Evolutionary conservation across 1,284 basidiomycete species (phyloP).

Genomic region (Caloboletus firmus): DNA sequence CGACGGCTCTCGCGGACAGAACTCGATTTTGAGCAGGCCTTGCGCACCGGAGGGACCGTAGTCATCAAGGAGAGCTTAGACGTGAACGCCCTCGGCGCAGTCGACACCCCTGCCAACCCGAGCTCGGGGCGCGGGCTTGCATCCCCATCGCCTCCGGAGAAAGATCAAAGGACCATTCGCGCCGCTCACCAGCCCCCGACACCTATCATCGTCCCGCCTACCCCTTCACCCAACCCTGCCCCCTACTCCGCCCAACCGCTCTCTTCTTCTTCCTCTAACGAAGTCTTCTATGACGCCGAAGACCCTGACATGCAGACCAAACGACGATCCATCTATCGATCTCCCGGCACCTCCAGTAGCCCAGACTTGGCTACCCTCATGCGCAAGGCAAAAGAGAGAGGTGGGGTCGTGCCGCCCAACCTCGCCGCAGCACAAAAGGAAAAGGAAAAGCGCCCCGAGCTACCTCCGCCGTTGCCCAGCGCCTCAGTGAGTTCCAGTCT

Average conservation of each 20-base stretch:
- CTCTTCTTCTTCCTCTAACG: conserved; percentile 47
- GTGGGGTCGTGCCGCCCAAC: conserved; percentile 41
- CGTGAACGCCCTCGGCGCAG: conserved; percentile 60
- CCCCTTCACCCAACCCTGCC: conserved; percentile 42
- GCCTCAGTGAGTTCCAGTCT: conserved; percentile 1
- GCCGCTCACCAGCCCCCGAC: conserved; percentile 43
- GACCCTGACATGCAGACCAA: conserved; percentile 67
- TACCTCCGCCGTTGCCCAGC: conserved; percentile 49
- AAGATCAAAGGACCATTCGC: conserved; percentile 39
- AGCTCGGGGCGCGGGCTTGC: conserved; percentile 15
- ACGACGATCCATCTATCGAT: conserved; percentile 81
- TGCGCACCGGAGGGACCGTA: conserved; percentile 64
- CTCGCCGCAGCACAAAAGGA: conserved; percentile 38
- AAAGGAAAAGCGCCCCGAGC: conserved; percentile 42
- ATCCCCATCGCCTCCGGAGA: conserved; percentile 22
- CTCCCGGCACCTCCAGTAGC: conserved; percentile 83
- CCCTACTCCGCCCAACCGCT: conserved; percentile 37
- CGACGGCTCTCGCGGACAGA: conserved; percentile 67
- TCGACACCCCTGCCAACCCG: conserved; percentile 33
- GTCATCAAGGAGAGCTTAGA: conserved; percentile 67
- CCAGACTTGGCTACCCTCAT: conserved; percentile 85
- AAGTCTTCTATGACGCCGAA: conserved; percentile 63
- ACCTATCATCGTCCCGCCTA: conserved; percentile 58
- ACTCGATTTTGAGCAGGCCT: conserved; percentile 75
- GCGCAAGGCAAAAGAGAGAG: conserved; percentile 73